These are phyloP conservation scores for Orbilia javanica DNA, from an alignment of 2,329 filamentous ascomycete species.

Conservation along the genomic window DNA sequence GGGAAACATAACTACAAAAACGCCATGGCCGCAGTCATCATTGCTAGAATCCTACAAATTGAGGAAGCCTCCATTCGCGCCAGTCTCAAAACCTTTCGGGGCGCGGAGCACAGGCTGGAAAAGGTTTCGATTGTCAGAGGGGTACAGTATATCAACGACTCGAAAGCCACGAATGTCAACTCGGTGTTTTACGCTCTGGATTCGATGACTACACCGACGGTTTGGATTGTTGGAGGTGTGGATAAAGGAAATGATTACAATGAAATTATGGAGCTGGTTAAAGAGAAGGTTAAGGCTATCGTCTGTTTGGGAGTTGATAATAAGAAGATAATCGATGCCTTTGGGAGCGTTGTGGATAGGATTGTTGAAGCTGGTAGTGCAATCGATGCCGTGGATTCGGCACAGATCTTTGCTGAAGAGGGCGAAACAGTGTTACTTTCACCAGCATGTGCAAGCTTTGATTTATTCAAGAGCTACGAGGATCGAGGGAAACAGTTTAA, in stretches of 20 bases:
- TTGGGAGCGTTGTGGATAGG: neutral
- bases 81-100: neutral
- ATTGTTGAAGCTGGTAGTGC: neutral
- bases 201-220: neutral
- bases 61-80: neutral
- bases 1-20: slow-evolving; percentile 20
- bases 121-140: neutral
- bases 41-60: neutral
- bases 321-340: slow-evolving; percentile 5
- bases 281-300: slow-evolving; percentile 23
- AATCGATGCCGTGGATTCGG: neutral
- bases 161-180: slow-evolving; percentile 10
- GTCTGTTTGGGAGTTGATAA: slow-evolving; percentile 17
- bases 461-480: slow-evolving; percentile 25
- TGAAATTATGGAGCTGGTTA: slow-evolving; percentile 1
- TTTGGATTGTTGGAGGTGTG: slow-evolving; percentile 6
- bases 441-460: slow-evolving; percentile 21
- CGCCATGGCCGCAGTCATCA: neutral
- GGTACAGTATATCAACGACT: slow-evolving; percentile 10
- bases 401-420: neutral
- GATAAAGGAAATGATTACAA: slow-evolving; percentile 9
- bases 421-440: slow-evolving; percentile 20
- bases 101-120: neutral
- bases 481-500: slow-evolving; percentile 29
- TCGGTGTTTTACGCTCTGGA: slow-evolving; percentile 8